Evolutionary conservation across 2,329 filamentous ascomycete genomes (phyloP).

Genomic region (Cadophora sp.): DNA sequence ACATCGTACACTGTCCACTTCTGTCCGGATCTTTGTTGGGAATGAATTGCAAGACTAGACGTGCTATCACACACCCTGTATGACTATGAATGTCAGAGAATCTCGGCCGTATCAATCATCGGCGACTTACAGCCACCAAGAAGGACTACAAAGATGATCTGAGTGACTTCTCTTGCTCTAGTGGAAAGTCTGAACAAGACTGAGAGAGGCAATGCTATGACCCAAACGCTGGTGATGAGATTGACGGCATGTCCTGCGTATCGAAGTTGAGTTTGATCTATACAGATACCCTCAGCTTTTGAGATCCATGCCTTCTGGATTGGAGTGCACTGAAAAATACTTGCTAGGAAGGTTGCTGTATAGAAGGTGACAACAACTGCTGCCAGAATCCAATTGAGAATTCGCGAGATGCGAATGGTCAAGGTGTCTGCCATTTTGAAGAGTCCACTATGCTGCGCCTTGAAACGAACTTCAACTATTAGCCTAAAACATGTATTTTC

Average conservation of each 20-base stretch:
- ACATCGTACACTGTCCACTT: background rate
- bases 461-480: too few species aligned
- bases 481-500: too few species aligned
- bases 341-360: background rate
- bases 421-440: conserved; percentile 3
- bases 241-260: background rate
- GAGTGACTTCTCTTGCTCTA: background rate
- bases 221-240: conserved; percentile 8
- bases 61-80: background rate
- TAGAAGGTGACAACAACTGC: background rate
- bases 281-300: background rate
- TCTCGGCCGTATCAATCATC: background rate
- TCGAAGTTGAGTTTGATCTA: background rate
- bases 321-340: conserved; percentile 11
- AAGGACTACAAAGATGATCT: conserved; percentile 6
- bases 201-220: conserved; percentile 4
- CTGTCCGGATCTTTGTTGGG: conserved; percentile 5
- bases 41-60: background rate
- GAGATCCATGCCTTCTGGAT: background rate
- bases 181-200: background rate
- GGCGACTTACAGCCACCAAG: background rate
- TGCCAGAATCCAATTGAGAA: background rate
- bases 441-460: too few species aligned
- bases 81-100: background rate
- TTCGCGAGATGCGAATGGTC: background rate